A percentile compares a stretch with the other conserved stretches of the same genome.
Conservation (phyloP, 257 asterid species). For the Haberlea rhodopensis region DNA sequence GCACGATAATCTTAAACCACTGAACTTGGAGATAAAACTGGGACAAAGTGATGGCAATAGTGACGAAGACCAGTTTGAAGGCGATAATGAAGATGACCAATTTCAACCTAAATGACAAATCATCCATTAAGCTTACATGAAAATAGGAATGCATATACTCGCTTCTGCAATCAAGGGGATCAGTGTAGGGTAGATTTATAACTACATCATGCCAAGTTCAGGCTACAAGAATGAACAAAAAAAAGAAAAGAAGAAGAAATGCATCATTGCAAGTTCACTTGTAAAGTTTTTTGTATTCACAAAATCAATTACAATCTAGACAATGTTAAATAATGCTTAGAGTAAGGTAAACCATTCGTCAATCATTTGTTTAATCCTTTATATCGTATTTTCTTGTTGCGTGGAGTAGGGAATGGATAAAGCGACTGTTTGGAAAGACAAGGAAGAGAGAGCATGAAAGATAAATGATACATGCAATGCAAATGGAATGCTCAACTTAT, state of each 20-base stretch:
- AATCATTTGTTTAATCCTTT: background rate
- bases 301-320: background rate
- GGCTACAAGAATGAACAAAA: background rate
- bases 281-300: no score
- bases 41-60: constrained; percentile 16
- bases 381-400: background rate
- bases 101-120: background rate
- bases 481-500: background rate
- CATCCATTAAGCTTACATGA: background rate
- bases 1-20: constrained; percentile 22
- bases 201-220: background rate
- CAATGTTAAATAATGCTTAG: background rate
- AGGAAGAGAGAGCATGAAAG: background rate
- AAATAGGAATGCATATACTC: no score
- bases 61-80: background rate
- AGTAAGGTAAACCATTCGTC: background rate
- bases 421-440: background rate
- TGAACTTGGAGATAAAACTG: constrained; percentile 24
- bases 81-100: background rate
- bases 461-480: background rate
- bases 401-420: background rate
- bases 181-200: background rate
- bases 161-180: no score
- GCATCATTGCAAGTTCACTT: no score
- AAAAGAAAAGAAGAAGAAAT: no score